Percentiles rank a stretch among this genome's conserved stretches.
phyloP scores from a whole-genome alignment of 1,284 basidiomycete species.

The Cutaneotrichosporon cutaneum region DNA sequence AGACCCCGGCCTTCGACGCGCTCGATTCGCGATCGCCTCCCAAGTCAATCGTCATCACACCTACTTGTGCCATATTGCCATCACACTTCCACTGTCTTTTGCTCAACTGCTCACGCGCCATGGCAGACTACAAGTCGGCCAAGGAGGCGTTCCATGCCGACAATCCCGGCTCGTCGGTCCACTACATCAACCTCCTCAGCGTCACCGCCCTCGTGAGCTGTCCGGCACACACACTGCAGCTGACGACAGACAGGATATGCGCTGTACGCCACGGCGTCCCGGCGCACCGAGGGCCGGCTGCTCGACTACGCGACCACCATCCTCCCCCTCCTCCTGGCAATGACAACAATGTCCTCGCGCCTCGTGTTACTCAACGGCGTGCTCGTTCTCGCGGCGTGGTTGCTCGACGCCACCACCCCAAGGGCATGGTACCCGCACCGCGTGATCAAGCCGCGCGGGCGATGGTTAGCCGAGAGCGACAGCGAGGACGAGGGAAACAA shows the following conservation, averaged over 20 bases:
- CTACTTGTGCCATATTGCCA: neutral
- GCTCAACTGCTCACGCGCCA: conserved; percentile 5
- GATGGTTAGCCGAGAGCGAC: conserved; percentile 48
- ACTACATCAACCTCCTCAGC: conserved; percentile 72
- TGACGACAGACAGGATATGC: conserved; percentile 64
- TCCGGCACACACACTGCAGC: too few species aligned
- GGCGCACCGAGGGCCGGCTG: conserved; percentile 41
- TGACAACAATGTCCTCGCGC: conserved; percentile 68
- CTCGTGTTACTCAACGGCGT: conserved; percentile 59
- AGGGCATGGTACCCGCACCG: neutral
- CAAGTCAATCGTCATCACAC: neutral
- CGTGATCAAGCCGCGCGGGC: conserved; percentile 32
- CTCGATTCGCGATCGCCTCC: neutral
- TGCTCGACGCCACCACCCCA: neutral
- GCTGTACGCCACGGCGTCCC: conserved; percentile 61
- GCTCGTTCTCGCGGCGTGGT: conserved; percentile 41
- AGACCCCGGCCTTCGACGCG: neutral
- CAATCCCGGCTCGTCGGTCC: conserved; percentile 71
- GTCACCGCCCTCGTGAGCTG: conserved; percentile 67
- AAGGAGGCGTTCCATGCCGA: conserved; percentile 88
- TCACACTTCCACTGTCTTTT: neutral
- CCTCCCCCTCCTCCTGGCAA: conserved; percentile 71
- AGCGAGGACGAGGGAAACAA: conserved; percentile 39
- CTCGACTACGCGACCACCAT: conserved; percentile 67
- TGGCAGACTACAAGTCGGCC: conserved; percentile 66